A percentile compares a stretch with the other conserved stretches of the same genome.
Conservation (phyloP, 2,329 filamentous ascomycete genomes). For the Sporothrix globosa region DNA sequence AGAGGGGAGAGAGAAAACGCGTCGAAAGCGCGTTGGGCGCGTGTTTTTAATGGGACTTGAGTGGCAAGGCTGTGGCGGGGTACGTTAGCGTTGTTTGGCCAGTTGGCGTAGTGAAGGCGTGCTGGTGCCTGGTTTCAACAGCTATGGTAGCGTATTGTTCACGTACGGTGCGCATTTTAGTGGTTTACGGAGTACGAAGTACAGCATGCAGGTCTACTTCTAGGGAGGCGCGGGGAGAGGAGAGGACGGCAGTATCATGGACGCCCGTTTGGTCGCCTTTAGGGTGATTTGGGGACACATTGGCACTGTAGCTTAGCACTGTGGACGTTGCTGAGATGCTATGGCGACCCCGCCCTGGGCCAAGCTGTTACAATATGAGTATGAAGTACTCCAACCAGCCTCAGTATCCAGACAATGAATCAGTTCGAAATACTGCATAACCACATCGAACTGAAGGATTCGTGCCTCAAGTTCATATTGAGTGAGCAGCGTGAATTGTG, state of each 20-base stretch:
- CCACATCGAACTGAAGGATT: not conserved
- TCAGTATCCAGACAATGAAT: not conserved
- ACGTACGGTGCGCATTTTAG: no score
- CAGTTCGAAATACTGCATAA: not conserved
- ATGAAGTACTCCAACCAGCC: not conserved
- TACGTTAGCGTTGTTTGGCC: not conserved
- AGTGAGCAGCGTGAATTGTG: not conserved
- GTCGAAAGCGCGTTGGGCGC: constrained; percentile 28
- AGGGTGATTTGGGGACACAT: not conserved
- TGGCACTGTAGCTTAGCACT: not conserved
- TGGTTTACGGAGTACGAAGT: no score
- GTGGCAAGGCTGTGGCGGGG: constrained; percentile 30
- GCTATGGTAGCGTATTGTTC: not conserved
- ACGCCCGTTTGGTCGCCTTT: no score
- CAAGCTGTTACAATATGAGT: not conserved
- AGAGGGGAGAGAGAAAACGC: constrained; percentile 17
- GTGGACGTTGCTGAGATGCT: not conserved
- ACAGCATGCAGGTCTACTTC: no score
- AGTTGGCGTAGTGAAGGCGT: not conserved
- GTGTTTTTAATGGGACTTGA: constrained; percentile 29
- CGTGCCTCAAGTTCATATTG: not conserved
- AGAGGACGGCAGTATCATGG: no score
- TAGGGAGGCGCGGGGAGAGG: no score
- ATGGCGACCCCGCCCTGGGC: not conserved
- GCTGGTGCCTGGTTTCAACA: not conserved